Evolutionary conservation across 1,284 basidiomycete species (phyloP), one percentile per base, ranked within the genome.

Genomic region (Gymnopus androsaceus): DNA sequence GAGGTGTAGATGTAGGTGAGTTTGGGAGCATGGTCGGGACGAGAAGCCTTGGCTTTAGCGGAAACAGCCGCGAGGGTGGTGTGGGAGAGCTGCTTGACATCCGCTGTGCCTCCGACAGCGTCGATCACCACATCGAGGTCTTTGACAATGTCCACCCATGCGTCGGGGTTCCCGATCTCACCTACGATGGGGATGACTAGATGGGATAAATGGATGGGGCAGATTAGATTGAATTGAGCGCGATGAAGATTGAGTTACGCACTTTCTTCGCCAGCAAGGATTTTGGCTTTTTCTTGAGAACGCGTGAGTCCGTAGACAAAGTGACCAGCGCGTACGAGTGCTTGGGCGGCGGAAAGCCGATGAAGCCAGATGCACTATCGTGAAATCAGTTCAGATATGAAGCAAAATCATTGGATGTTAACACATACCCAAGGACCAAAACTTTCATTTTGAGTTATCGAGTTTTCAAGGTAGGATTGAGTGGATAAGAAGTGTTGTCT

Each of bases 1-100:
- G 77, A 79, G 8, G 76, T 78, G 64, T 78, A 79, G 58, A 83
- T 79, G 68, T 78, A 82, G 3, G 75, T 71, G 47, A 80, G 69
- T 63, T 76, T 76, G 1, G 78, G 71, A 2, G 70, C 61, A 55
- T 63, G 51, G 0, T 65, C 48, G 3, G 75, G 67, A 6, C 77
- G 75, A 19, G 63, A 57, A 5, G 66, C 63, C 23, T 67, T 54
- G 4, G 70, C 67, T 7, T 71, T 69, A 1, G 64, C 56, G 6
- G 64, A 64, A 45, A 75, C 61, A 5, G 72, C 69, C 49, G 72
- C 59, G 51, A 81, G 69, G 8, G 78, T 65, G 58, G 56, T 25
- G 15, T 60, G 36, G 6, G 63, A 57, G 21, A 67, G 21, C 14
- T 6, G 14, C 8, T 19, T 51, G n/a, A n/a, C n/a, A 5, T 55